Conservation (phyloP, 257 asterid species). For the Nyctanthes arbortristis region DNA sequence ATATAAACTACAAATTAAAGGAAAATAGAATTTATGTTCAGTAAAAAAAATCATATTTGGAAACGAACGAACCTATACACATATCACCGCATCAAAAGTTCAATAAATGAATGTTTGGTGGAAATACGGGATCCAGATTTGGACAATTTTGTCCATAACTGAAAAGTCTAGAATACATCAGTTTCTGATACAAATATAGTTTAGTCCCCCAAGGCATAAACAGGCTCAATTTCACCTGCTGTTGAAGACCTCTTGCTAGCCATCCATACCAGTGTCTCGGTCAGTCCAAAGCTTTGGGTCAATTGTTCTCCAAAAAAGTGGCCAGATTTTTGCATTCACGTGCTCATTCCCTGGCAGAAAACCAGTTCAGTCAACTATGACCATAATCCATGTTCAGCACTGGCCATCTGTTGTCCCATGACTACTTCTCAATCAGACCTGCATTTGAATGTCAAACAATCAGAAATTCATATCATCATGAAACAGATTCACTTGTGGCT, state of each 20-base stretch:
- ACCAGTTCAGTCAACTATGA: not conserved
- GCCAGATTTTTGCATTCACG: not conserved
- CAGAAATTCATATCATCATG: constrained; percentile 17
- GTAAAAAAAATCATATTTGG: too few species aligned
- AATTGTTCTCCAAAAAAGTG: not conserved
- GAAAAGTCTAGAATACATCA: not conserved
- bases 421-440: not conserved
- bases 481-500: constrained; percentile 28
- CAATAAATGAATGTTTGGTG: too few species aligned
- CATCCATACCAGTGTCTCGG: constrained; percentile 16
- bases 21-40: too few species aligned
- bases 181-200: not conserved
- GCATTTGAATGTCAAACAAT: not conserved
- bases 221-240: constrained; percentile 7
- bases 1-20: too few species aligned
- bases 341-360: not conserved
- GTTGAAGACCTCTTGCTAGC: constrained; percentile 1
- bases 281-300: not conserved
- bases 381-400: not conserved
- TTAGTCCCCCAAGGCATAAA: too few species aligned
- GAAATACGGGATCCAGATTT: not conserved
- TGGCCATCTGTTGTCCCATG: not conserved
- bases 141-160: not conserved
- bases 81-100: too few species aligned
- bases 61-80: not conserved